These are phyloP conservation scores for Uncinocarpus reesii DNA, from an alignment of 2,329 filamentous ascomycete species.

Conservation along the genomic window DNA sequence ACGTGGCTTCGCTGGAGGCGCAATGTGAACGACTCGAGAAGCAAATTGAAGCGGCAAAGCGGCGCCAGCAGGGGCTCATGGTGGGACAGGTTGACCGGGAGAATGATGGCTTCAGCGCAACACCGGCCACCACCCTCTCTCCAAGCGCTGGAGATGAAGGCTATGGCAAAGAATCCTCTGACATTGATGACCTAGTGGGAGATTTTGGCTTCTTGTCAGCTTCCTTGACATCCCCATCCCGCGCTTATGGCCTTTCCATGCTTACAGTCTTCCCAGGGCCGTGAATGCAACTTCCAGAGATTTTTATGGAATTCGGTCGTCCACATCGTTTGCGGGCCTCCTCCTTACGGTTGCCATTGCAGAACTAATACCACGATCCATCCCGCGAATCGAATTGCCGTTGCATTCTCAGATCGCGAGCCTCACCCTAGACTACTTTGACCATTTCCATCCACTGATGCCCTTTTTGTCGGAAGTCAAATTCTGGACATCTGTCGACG, in stretches of 20 bases:
- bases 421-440: constrained; percentile 73
- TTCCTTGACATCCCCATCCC: not conserved
- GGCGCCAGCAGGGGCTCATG: constrained; percentile 29
- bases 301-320: constrained; percentile 76
- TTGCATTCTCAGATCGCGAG: constrained; percentile 56
- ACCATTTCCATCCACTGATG: constrained; percentile 67
- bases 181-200: constrained; percentile 84
- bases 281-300: constrained; percentile 92
- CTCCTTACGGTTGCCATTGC: constrained; percentile 74
- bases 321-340: constrained; percentile 85
- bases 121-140: constrained; percentile 20
- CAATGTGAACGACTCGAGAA: constrained; percentile 80
- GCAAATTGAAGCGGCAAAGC: constrained; percentile 47
- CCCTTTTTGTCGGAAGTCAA: constrained; percentile 74
- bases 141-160: constrained; percentile 22
- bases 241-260: constrained; percentile 2
- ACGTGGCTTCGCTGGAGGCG: constrained; percentile 89
- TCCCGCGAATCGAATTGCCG: constrained; percentile 49
- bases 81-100: not conserved
- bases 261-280: constrained; percentile 46
- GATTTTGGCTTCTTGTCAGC: constrained; percentile 82
- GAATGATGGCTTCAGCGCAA: constrained; percentile 11
- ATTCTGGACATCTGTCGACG: constrained; percentile 68
- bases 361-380: constrained; percentile 55
- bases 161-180: constrained; percentile 58